Base-by-base conservation (phyloP, 2,329 filamentous ascomycete genomes). In the Colletotrichum orchidophilum region DNA sequence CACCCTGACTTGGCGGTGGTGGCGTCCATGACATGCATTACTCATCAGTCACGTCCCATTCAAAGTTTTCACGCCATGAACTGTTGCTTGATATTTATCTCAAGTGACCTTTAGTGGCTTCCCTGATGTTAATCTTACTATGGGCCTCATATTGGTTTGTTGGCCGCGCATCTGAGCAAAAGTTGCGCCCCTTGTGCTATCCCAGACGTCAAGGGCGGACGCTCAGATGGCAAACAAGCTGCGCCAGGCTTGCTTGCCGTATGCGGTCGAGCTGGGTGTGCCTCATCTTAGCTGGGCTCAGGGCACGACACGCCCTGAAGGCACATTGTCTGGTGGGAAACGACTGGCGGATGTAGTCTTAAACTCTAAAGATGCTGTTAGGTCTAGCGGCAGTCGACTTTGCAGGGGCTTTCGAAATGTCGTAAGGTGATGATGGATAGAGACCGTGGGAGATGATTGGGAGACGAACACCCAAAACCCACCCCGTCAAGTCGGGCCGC, bases 351-450 rank as follows among this genome's bases (percentile, higher is more conserved):
- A 35, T 54, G 59, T 24, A 63, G 58, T 63, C 53, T 63, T n/a
- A 39, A 71, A 71, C 64, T 63, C 64, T 63, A 68, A 68, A 54
- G 57, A 42, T 26, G 50, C 7, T 13, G 3, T 26, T 52, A 52
- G 42, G 42, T 52, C 59, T 35, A 53, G 29, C 57, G 26, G 49
- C 46, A 35, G 57, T 49, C 18, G 63, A 46, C 31, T 24, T 26
- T 35, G 24, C 24, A 3, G 24, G 15, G 29, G 1, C 7, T 52
- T 13, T 60, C 49, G 21, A 4, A 21, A 55, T 57, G 15, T 26
- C 18, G 35, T 31, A 50, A 24, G 27, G 50, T 62, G 15, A 46
- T 27, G 49, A 29, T 42, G 39, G 8, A 46, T 18, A 46, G 39
- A 46, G 18, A 46, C 39, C 9, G 21, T 7, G 5, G 26, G 33